A percentile compares a stretch with the other conserved stretches of the same genome.
These are phyloP conservation scores for Gremmenia infestans DNA, from an alignment of 2,329 filamentous ascomycete genomes.

Conservation along the genomic window DNA sequence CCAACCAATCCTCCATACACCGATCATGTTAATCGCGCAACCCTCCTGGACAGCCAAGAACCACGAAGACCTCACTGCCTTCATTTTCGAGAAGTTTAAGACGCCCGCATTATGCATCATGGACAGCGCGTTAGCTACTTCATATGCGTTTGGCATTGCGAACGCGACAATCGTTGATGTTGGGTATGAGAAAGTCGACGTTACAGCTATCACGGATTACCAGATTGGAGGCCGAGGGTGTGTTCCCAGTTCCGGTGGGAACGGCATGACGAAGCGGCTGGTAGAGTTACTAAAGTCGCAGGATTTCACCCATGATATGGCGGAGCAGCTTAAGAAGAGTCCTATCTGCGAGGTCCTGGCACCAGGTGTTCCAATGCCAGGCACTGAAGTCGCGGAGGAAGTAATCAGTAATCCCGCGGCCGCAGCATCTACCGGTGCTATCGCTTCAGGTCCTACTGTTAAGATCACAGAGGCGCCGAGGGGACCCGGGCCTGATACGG, in stretches of 20 bases:
- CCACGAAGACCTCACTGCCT: conserved; percentile 82
- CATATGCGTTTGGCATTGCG: conserved; percentile 72
- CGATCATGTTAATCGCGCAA: conserved; percentile 83
- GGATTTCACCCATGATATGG: conserved; percentile 60
- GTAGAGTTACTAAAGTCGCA: conserved; percentile 58
- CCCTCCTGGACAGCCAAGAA: conserved; percentile 88
- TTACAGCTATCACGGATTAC: conserved; percentile 85
- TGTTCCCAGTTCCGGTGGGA: conserved; percentile 68
- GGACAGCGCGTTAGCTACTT: conserved; percentile 80
- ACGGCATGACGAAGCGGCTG: conserved; percentile 76
- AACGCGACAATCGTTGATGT: conserved; percentile 87
- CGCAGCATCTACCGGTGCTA: conserved; percentile 29
- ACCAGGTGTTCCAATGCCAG: conserved; percentile 42
- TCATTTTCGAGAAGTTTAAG: conserved; percentile 96
- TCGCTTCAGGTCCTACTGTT: conserved; percentile 30
- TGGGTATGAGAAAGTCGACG: conserved; percentile 85
- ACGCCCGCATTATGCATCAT: conserved; percentile 88
- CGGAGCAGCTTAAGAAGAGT: conserved; percentile 65
- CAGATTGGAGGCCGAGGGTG: conserved; percentile 61
- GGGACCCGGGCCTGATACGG: conserved; percentile 17
- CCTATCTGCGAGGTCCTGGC: conserved; percentile 62
- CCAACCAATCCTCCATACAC: conserved; percentile 88
- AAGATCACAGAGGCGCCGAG: conserved; percentile 29
- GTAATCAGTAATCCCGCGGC: conserved; percentile 30
- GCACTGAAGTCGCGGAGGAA: conserved; percentile 45